Conservation (phyloP, 306 rosid species). For the Hippophae gyantsensis region DNA sequence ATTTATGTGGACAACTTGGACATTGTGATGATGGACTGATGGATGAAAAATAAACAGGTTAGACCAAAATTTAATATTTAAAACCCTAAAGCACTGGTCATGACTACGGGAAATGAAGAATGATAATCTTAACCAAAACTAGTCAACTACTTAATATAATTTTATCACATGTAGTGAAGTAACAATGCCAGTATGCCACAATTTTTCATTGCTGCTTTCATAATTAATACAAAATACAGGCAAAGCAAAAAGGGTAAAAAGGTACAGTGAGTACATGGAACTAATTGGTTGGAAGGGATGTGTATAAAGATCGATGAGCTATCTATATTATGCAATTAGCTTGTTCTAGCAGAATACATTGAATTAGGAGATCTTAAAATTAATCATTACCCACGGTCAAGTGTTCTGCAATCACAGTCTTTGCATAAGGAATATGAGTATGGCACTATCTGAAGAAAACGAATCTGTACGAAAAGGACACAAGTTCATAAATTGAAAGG, state of each 20-base stretch:
- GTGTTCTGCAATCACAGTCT: constrained; percentile 84
- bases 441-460: constrained; percentile 72
- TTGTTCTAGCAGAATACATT: not conserved
- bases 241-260: no score
- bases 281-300: no score
- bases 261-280: no score
- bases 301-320: no score
- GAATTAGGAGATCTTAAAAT: constrained; percentile 8
- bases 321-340: no score
- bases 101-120: not conserved
- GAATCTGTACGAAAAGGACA: constrained; percentile 43
- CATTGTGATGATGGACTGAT: constrained; percentile 53
- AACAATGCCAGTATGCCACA: no score
- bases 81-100: not conserved
- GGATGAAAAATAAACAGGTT: constrained; percentile 13
- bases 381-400: constrained; percentile 62
- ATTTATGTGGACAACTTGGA: constrained; percentile 55
- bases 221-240: no score
- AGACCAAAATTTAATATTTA: constrained; percentile 1
- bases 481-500: constrained; percentile 18
- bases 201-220: no score
- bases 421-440: constrained; percentile 76
- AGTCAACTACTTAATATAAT: no score
- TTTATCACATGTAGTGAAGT: no score
- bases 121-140: no score